phyloP scores from a whole-genome alignment of 768 basidiomycete species.

The Nevesoporus exiguus region DNA sequence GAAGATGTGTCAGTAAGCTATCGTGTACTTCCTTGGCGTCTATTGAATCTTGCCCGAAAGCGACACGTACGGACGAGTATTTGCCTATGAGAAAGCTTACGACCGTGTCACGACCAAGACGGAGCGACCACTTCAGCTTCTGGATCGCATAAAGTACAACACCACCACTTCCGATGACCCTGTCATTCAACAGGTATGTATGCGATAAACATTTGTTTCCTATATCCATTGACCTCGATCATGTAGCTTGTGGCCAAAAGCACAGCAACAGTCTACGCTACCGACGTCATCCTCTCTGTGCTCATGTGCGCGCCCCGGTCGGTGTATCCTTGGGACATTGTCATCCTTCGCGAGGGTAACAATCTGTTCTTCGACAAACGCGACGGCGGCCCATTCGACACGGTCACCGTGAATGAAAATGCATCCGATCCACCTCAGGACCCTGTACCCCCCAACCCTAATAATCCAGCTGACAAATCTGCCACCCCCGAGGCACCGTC shows the following conservation, averaged over 20 bases:
- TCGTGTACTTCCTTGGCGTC: background rate
- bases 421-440: constrained; percentile 92
- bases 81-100: constrained; percentile 89
- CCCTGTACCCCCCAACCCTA: constrained; percentile 71
- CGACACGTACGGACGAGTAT: constrained; percentile 85
- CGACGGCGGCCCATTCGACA: constrained; percentile 95
- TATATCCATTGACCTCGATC: constrained; percentile 7
- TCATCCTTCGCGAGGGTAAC: constrained; percentile 90
- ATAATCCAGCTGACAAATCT: constrained; percentile 67
- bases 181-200: constrained; percentile 80
- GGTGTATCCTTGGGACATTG: constrained; percentile 98
- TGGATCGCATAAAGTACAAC: constrained; percentile 96
- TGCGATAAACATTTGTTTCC: background rate
- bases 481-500: constrained; percentile 66
- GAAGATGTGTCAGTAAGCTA: constrained; percentile 73
- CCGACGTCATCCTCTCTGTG: constrained; percentile 91
- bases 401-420: constrained; percentile 98
- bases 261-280: constrained; percentile 86
- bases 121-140: constrained; percentile 84
- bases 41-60: constrained; percentile 37
- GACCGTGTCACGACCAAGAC: constrained; percentile 94
- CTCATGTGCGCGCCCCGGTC: constrained; percentile 96
- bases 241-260: constrained; percentile 75
- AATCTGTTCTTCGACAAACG: constrained; percentile 97
- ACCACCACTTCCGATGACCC: constrained; percentile 98